Conservation (phyloP, 148 eudicot species). For the Vaccinium vitisidaea region DNA sequence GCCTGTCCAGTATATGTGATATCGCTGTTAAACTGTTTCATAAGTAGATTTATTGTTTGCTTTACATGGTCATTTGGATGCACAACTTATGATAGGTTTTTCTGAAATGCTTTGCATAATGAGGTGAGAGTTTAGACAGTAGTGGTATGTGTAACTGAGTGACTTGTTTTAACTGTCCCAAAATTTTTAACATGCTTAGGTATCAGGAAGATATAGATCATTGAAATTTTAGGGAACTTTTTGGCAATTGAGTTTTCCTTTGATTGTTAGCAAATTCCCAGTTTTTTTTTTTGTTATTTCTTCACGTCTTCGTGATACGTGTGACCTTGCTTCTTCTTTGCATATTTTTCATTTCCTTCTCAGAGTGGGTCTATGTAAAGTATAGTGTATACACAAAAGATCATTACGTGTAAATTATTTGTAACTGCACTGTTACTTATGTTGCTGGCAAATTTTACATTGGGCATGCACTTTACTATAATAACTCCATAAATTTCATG, state of each 20-base stretch:
- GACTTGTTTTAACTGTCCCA: not conserved
- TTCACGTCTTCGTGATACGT: not conserved
- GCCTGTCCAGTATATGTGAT: not conserved
- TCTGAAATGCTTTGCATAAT: not conserved
- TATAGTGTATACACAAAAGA: not conserved
- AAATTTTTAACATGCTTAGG: not conserved
- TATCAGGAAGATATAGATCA: not conserved
- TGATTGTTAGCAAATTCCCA: constrained; percentile 3
- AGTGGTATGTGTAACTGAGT: not conserved
- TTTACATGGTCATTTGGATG: not conserved
- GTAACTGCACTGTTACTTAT: not conserved
- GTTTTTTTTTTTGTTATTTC: not conserved
- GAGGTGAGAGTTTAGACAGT: not conserved
- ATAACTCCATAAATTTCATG: not conserved
- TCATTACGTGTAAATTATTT: not conserved
- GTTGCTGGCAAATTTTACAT: not conserved
- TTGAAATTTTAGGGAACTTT: not conserved
- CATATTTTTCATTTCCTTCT: not conserved
- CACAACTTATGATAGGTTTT: not conserved
- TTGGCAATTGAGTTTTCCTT: not conserved
- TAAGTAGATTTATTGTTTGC: not conserved
- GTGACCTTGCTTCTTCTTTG: not conserved
- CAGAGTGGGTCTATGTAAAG: not conserved
- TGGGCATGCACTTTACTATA: not conserved
- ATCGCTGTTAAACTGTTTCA: not conserved